Evolutionary conservation across 2,329 filamentous ascomycete genomes (phyloP).

Genomic region (Fulvia fulva): DNA sequence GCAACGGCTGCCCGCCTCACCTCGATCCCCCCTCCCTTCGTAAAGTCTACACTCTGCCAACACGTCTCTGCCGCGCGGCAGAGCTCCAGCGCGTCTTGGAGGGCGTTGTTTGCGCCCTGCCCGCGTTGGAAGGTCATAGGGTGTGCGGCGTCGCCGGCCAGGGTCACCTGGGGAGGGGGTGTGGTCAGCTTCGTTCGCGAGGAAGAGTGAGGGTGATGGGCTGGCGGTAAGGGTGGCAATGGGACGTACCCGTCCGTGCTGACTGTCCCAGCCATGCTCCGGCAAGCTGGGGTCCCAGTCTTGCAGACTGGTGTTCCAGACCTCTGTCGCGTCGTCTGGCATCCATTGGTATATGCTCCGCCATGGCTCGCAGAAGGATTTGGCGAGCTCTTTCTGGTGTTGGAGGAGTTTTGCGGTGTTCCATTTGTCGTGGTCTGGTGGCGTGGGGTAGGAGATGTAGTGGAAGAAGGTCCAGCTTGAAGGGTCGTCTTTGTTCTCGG

Average conservation of each 20-base stretch:
- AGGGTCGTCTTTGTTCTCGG: constrained; percentile 3
- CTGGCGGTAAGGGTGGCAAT: no score
- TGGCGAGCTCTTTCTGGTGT: constrained; percentile 5
- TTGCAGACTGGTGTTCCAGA: constrained; percentile 5
- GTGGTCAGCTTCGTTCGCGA: not conserved
- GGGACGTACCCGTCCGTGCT: constrained; percentile 28
- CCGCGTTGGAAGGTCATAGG: constrained; percentile 44
- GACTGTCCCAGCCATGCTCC: constrained; percentile 22
- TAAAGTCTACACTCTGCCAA: not conserved
- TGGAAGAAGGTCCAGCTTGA: constrained; percentile 12
- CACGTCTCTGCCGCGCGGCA: not conserved
- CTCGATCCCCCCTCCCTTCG: not conserved
- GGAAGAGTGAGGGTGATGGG: not conserved
- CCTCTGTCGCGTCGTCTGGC: not conserved
- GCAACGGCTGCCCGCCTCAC: not conserved
- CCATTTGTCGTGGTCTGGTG: constrained; percentile 6
- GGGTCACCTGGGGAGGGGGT: not conserved
- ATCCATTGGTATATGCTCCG: constrained; percentile 9
- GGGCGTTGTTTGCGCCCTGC: constrained; percentile 43
- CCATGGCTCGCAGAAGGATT: constrained; percentile 8
- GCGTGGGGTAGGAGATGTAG: constrained; percentile 14
- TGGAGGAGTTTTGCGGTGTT: constrained; percentile 3
- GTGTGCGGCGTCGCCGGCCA: constrained; percentile 37
- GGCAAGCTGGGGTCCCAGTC: constrained; percentile 21
- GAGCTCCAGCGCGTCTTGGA: constrained; percentile 34